phyloP scores from a whole-genome alignment of 2,329 filamentous ascomycete species.

The Colletotrichum plurivorum region DNA sequence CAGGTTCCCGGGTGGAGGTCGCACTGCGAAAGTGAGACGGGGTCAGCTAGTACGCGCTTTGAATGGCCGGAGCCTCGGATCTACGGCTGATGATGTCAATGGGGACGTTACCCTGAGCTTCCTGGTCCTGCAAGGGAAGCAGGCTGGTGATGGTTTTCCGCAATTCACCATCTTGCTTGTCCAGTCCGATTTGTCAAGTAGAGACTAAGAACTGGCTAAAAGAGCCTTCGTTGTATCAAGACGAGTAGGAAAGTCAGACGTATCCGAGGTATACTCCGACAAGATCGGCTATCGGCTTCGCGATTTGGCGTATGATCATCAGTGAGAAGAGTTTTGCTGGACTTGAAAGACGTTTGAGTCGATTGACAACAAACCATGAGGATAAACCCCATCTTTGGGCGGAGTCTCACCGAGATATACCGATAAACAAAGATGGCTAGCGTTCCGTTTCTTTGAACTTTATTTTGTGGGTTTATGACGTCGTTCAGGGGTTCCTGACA shows the following conservation, averaged over 20 bases:
- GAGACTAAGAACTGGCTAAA: not conserved
- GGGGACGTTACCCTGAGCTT: conserved; percentile 42
- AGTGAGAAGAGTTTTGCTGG: too few species aligned
- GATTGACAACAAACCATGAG: too few species aligned
- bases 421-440: not conserved
- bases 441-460: conserved; percentile 7
- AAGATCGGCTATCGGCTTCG: too few species aligned
- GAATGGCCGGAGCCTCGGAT: too few species aligned
- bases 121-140: conserved; percentile 44
- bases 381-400: too few species aligned
- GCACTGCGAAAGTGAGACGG: conserved; percentile 34
- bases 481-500: not conserved
- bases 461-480: conserved; percentile 2
- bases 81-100: too few species aligned
- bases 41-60: not conserved
- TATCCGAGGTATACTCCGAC: too few species aligned
- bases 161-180: conserved; percentile 42
- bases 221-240: too few species aligned
- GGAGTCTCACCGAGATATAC: not conserved
- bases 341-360: too few species aligned
- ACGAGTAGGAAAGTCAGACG: too few species aligned
- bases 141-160: conserved; percentile 43
- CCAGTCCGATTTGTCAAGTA: too few species aligned
- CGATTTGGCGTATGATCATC: too few species aligned
- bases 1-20: conserved; percentile 42